Evolutionary conservation across 139 green algal species (phyloP).

Genomic region (Picochlorum sp.): DNA sequence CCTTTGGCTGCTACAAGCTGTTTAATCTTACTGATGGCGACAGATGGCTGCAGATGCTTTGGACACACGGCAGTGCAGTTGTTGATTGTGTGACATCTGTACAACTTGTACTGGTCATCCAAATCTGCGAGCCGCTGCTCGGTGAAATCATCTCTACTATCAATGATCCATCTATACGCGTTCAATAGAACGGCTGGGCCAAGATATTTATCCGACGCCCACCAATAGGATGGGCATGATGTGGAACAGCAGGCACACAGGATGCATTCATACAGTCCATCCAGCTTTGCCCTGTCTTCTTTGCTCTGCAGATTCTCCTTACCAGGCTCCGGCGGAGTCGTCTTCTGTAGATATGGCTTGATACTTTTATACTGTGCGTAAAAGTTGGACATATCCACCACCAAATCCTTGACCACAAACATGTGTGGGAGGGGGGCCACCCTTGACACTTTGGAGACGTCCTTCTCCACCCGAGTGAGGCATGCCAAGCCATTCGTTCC

Average conservation of each 20-base stretch:
- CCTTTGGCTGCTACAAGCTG: conserved; percentile 36
- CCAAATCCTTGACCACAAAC: conserved; percentile 96
- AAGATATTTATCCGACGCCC: conserved; percentile 98
- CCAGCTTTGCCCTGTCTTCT: conserved; percentile 85
- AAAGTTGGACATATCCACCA: conserved; percentile 99
- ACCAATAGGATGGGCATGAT: conserved; percentile 95
- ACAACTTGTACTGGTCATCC: conserved; percentile 96
- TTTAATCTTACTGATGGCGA: conserved; percentile 96
- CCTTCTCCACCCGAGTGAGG: conserved; percentile 73
- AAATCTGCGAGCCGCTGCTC: conserved; percentile 75
- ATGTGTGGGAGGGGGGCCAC: conserved; percentile 98
- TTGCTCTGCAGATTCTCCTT: conserved; percentile 85
- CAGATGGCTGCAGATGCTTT: conserved; percentile 90
- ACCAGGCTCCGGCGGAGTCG: conserved; percentile 36
- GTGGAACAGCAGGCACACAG: conserved; percentile 98
- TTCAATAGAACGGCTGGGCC: conserved; percentile 90
- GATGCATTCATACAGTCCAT: conserved; percentile 99
- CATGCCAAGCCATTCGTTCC: conserved; percentile 93
- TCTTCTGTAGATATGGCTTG: conserved; percentile 91
- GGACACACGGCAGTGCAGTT: conserved; percentile 80
- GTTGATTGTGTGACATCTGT: conserved; percentile 97
- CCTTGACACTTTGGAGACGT: conserved; percentile 42
- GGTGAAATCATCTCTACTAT: conserved; percentile 86
- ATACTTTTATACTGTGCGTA: conserved; percentile 97
- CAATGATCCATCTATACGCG: conserved; percentile 91